Conservation (phyloP, 2,329 filamentous ascomycete genomes). For the Colletotrichum sp. region DNA sequence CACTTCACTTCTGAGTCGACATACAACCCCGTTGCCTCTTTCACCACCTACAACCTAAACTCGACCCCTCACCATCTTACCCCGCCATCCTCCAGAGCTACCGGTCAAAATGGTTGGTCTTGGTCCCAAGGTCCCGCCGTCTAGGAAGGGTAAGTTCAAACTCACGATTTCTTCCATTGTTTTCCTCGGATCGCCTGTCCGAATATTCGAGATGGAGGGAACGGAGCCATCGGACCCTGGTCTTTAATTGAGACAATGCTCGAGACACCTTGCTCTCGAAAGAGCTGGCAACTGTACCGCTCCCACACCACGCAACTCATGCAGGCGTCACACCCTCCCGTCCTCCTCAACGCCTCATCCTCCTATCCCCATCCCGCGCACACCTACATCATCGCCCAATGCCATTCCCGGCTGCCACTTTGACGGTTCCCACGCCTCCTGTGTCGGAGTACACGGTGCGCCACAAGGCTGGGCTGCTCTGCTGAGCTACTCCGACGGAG, state of each 20-base stretch:
- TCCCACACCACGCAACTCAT: neutral
- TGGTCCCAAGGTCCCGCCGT: slow-evolving; percentile 54
- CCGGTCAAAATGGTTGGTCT: slow-evolving; percentile 53
- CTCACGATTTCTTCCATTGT: slow-evolving; percentile 15
- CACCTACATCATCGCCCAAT: neutral
- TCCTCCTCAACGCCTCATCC: slow-evolving; percentile 14
- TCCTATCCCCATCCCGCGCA: neutral
- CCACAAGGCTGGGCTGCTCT: slow-evolving; percentile 8
- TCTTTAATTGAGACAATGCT: neutral
- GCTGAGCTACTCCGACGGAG: neutral
- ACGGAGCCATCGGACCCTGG: neutral
- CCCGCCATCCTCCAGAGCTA: slow-evolving; percentile 29
- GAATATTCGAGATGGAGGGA: neutral
- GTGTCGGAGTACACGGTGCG: neutral
- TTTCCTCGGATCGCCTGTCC: neutral
- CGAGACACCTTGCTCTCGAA: neutral
- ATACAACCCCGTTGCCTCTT: neutral
- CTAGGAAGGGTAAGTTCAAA: slow-evolving; percentile 69
- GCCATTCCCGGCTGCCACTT: neutral
- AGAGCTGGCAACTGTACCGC: neutral
- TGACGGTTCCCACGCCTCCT: neutral
- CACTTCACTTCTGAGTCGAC: neutral
- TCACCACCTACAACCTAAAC: neutral
- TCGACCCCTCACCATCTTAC: slow-evolving; percentile 25
- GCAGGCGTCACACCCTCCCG: slow-evolving; percentile 6